A percentile compares a stretch with the other conserved stretches of the same genome.
These are phyloP conservation scores for Candida argentea DNA, from an alignment of 805 yeast genomes.

Conservation along the genomic window DNA sequence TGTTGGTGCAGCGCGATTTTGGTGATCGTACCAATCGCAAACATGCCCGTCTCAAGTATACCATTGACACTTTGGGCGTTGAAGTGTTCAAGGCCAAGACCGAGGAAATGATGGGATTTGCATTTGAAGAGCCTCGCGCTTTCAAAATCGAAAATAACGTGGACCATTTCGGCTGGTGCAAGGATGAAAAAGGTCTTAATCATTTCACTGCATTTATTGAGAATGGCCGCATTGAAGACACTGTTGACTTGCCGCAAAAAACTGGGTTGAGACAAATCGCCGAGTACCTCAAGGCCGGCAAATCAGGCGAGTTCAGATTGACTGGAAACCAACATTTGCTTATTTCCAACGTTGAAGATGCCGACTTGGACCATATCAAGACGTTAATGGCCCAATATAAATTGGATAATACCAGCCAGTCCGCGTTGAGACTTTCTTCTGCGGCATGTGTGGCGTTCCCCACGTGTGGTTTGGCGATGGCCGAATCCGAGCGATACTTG, in stretches of 20 bases:
- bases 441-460: constrained; percentile 98
- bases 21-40: constrained; percentile 96
- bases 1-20: constrained; percentile 88
- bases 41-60: constrained; percentile 95
- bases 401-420: constrained; percentile 73
- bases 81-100: constrained; percentile 71
- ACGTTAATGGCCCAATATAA: constrained; percentile 58
- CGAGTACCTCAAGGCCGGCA: constrained; percentile 42
- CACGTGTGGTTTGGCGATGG: constrained; percentile 98
- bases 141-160: constrained; percentile 78
- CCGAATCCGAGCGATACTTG: constrained; percentile 88
- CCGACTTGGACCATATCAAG: constrained; percentile 54
- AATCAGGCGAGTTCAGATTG: constrained; percentile 76
- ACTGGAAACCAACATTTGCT: constrained; percentile 94
- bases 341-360: constrained; percentile 62
- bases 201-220: constrained; percentile 93
- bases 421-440: constrained; percentile 80
- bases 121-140: constrained; percentile 59
- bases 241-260: constrained; percentile 83
- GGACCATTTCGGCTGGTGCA: constrained; percentile 90
- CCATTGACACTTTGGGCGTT: constrained; percentile 89
- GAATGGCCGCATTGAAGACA: constrained; percentile 93
- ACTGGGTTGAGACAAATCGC: constrained; percentile 79
- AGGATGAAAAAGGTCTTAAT: constrained; percentile 72
- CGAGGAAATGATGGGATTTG: constrained; percentile 73